These are phyloP conservation scores for Chaetoscypha palmicola DNA, from an alignment of 2,329 filamentous ascomycete species.

Conservation along the genomic window DNA sequence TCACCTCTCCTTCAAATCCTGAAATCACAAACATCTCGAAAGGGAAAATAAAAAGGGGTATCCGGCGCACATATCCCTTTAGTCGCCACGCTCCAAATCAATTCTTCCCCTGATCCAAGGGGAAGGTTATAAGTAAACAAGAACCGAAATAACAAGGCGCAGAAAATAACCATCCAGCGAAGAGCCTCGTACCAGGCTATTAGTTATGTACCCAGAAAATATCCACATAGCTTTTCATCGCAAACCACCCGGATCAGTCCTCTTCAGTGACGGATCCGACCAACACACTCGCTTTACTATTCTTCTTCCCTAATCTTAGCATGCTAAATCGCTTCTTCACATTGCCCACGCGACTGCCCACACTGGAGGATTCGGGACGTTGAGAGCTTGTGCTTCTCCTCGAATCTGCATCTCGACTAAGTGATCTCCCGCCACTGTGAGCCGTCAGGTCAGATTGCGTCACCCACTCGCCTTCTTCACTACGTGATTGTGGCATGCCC, in stretches of 20 bases:
- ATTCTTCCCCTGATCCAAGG: neutral
- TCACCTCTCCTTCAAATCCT: too few species aligned
- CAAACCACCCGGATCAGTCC: constrained; percentile 6
- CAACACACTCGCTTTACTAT: constrained; percentile 29
- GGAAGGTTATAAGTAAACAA: neutral
- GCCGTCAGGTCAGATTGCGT: constrained; percentile 33
- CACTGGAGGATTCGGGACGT: constrained; percentile 17
- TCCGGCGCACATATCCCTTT: too few species aligned
- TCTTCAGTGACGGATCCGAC: constrained; percentile 26
- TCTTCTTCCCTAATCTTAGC: constrained; percentile 31
- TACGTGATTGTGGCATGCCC: neutral
- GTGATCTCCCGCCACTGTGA: neutral
- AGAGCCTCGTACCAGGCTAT: neutral
- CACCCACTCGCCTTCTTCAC: constrained; percentile 18
- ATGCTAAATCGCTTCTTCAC: constrained; percentile 30
- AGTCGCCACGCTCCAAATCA: neutral
- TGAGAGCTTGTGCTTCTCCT: constrained; percentile 20
- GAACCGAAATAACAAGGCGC: neutral
- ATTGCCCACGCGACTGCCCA: constrained; percentile 27
- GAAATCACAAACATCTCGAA: too few species aligned
- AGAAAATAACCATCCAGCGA: neutral
- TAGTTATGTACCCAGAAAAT: neutral
- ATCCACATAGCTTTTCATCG: neutral
- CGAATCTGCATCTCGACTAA: constrained; percentile 1
- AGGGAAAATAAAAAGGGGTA: too few species aligned